Evolutionary conservation across 495 filamentous ascomycete species (phyloP).

Genomic region (Bacidia rubella): DNA sequence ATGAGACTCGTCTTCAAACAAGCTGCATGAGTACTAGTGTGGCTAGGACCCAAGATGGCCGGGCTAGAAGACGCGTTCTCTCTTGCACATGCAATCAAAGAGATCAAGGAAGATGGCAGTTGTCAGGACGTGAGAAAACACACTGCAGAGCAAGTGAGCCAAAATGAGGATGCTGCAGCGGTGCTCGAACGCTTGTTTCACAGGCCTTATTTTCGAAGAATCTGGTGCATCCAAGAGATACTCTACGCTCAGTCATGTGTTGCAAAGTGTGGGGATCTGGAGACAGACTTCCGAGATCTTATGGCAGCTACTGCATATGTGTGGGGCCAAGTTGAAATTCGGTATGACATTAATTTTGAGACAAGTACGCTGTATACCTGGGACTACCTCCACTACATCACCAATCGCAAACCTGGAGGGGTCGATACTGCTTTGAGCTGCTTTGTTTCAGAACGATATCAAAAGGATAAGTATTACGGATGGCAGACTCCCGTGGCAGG

Average conservation of each 20-base stretch:
- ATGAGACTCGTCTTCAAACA: slow-evolving; percentile 14
- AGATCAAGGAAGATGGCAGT: background rate
- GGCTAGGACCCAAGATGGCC: slow-evolving; percentile 2
- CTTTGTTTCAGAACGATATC: too few relatives aligned
- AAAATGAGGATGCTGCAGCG: background rate
- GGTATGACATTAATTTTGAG: background rate
- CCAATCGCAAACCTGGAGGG: background rate
- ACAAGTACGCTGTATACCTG: background rate
- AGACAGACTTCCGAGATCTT: background rate
- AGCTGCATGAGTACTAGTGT: slow-evolving; percentile 1
- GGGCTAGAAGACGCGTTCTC: background rate
- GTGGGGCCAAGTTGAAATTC: background rate
- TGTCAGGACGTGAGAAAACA: background rate
- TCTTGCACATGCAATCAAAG: background rate
- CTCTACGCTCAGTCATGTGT: background rate
- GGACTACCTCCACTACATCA: background rate
- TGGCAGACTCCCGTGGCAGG: background rate
- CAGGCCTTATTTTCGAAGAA: background rate
- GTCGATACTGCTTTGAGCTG: too few relatives aligned
- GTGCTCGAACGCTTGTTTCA: background rate
- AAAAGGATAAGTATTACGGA: background rate
- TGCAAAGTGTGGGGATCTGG: background rate
- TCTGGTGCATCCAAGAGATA: background rate
- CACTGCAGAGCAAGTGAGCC: background rate
- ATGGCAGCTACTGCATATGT: background rate